Evolutionary conservation across 495 filamentous ascomycete genomes (phyloP).

Genomic region (Penicillium cataractarum): DNA sequence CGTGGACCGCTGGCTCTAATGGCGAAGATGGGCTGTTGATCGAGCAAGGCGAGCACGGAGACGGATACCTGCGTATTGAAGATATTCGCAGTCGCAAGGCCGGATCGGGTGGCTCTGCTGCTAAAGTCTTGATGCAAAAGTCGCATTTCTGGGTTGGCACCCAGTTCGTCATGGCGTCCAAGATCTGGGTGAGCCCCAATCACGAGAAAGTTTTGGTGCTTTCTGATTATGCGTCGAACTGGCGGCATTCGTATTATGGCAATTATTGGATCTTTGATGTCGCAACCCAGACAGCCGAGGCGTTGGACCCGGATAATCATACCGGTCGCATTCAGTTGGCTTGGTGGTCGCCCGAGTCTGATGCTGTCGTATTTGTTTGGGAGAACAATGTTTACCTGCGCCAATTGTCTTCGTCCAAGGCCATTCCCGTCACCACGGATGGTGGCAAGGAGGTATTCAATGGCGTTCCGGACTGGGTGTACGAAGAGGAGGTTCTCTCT

Average conservation of each 20-base stretch:
- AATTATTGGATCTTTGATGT: conserved; percentile 96
- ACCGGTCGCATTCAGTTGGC: conserved; percentile 80
- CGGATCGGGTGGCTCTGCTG: conserved; percentile 45
- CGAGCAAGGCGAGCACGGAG: conserved; percentile 58
- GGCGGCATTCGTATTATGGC: conserved; percentile 85
- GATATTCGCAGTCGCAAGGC: conserved; percentile 69
- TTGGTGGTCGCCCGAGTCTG: conserved; percentile 84
- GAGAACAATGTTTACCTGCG: conserved; percentile 89
- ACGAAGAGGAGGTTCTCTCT: conserved; percentile 91
- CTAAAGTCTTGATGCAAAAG: conserved; percentile 74
- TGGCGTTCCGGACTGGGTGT: conserved; percentile 98
- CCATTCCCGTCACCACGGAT: conserved; percentile 80
- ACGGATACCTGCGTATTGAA: conserved; percentile 83
- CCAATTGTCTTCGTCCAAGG: conserved; percentile 60
- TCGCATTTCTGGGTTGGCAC: conserved; percentile 60
- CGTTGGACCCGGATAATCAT: conserved; percentile 71
- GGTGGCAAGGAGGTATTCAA: conserved; percentile 89
- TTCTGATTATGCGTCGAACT: conserved; percentile 72
- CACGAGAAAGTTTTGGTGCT: conserved; percentile 81
- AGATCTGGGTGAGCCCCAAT: conserved; percentile 78
- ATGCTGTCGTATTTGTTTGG: conserved; percentile 81
- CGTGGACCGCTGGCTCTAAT: conserved; percentile 84
- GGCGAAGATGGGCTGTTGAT: conserved; percentile 87
- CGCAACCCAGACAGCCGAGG: conserved; percentile 72
- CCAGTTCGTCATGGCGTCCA: conserved; percentile 51